A percentile compares a stretch with the other conserved stretches of the same genome.
phyloP scores from a whole-genome alignment of 2,329 filamentous ascomycete genomes.

The Diaporthe citri region DNA sequence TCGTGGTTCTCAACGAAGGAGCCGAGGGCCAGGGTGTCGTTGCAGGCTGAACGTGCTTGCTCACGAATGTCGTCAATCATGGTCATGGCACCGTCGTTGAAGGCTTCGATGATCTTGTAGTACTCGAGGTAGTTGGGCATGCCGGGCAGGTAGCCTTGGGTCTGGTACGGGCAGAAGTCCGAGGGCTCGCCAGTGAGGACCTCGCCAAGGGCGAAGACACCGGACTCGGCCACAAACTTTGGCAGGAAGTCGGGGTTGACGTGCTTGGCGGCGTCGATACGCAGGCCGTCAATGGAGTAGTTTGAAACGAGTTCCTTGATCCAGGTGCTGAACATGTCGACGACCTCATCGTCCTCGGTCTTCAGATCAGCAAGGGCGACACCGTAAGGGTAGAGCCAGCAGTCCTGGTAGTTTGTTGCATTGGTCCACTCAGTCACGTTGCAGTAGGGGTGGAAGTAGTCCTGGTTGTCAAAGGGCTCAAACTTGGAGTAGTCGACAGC shows the following conservation, averaged over 20 bases:
- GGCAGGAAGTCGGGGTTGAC: slow-evolving; percentile 71
- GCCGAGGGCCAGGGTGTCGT: slow-evolving; percentile 60
- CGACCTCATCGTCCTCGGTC: slow-evolving; percentile 64
- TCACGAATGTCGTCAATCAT: slow-evolving; percentile 55
- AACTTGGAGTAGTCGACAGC: slow-evolving; percentile 59
- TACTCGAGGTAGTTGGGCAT: slow-evolving; percentile 69
- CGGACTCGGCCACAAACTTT: slow-evolving; percentile 64
- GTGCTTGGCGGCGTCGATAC: slow-evolving; percentile 73
- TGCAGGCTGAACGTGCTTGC: slow-evolving; percentile 52
- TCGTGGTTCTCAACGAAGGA: slow-evolving; percentile 73
- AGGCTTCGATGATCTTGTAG: slow-evolving; percentile 55
- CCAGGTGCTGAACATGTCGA: slow-evolving; percentile 69
- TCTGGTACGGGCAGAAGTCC: slow-evolving; percentile 66
- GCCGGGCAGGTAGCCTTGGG: slow-evolving; percentile 61
- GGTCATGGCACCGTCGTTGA: slow-evolving; percentile 54
- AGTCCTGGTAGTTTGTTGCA: slow-evolving; percentile 61
- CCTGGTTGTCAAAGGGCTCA: slow-evolving; percentile 61
- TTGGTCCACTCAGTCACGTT: slow-evolving; percentile 65
- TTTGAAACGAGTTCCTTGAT: slow-evolving; percentile 67
- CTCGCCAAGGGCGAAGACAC: slow-evolving; percentile 72
- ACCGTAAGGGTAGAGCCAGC: slow-evolving; percentile 63
- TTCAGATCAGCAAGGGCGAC: slow-evolving; percentile 73
- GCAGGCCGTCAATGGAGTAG: slow-evolving; percentile 72
- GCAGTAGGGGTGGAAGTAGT: slow-evolving; percentile 74
- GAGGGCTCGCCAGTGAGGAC: slow-evolving; percentile 66